Evolutionary conservation across 2,329 filamentous ascomycete genomes (phyloP).

Genomic region (Venturiaceae sp.): DNA sequence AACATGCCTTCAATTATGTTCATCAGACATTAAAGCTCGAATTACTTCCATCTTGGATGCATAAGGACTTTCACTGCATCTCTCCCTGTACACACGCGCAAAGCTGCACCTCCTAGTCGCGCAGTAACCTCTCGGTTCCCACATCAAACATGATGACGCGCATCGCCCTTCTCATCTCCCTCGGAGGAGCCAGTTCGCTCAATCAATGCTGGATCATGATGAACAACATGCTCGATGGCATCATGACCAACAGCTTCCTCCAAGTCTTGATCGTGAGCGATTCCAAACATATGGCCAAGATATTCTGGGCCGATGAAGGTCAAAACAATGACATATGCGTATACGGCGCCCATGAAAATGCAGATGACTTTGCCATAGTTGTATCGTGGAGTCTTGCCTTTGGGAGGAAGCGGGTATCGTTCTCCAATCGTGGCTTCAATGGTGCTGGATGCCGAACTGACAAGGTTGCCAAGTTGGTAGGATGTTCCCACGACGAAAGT

Average conservation of each 20-base stretch:
- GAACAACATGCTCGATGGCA: conserved; percentile 1
- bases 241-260: conserved; percentile 17
- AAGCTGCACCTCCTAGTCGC: no score
- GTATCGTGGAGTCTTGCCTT: conserved; percentile 18
- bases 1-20: no score
- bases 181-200: not conserved
- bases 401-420: conserved; percentile 56
- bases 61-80: not conserved
- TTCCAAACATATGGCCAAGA: conserved; percentile 24
- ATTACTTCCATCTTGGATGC: no score
- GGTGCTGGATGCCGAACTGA: conserved; percentile 58
- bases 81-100: not conserved
- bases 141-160: not conserved
- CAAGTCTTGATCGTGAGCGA: conserved; percentile 19
- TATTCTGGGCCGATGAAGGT: conserved; percentile 43
- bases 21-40: not conserved
- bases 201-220: not conserved
- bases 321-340: conserved; percentile 49
- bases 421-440: conserved; percentile 71
- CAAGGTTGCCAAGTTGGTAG: conserved; percentile 67
- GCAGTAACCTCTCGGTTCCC: not conserved
- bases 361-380: conserved; percentile 75
- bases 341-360: conserved; percentile 87
- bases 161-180: not conserved
- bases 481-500: conserved; percentile 66